Conservation (phyloP, 2,329 filamentous ascomycete genomes). For the Penicillium sp. region DNA sequence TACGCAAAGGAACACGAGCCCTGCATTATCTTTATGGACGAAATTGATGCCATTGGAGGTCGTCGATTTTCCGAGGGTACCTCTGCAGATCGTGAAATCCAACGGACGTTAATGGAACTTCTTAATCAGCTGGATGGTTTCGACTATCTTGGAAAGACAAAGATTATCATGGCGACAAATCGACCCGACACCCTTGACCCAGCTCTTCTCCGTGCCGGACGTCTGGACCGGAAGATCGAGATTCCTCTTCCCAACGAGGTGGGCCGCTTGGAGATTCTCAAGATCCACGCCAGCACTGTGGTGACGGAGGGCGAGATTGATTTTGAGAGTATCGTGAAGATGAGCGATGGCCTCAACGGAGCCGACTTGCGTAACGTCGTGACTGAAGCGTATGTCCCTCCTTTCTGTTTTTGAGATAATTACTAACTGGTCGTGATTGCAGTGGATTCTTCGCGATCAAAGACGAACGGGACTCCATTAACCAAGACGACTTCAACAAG, state of each 20-base stretch:
- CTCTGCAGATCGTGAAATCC: constrained; percentile 95
- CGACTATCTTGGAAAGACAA: constrained; percentile 98
- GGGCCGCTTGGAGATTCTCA: constrained; percentile 90
- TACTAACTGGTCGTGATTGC: constrained; percentile 20
- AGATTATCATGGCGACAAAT: constrained; percentile 99
- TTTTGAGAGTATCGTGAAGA: constrained; percentile 99
- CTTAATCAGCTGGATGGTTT: constrained; percentile 98
- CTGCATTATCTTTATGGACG: constrained; percentile 99
- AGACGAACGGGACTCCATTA: constrained; percentile 92
- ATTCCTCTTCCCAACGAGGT: constrained; percentile 97
- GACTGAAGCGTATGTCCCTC: constrained; percentile 80
- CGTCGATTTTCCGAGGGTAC: constrained; percentile 96
- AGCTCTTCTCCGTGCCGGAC: constrained; percentile 77
- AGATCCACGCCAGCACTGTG: constrained; percentile 89
- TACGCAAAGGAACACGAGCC: constrained; percentile 99
- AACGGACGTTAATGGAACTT: constrained; percentile 96
- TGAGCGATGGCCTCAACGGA: constrained; percentile 97
- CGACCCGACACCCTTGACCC: constrained; percentile 93
- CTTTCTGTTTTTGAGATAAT: constrained; percentile 4
- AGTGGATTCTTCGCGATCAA: constrained; percentile 97
- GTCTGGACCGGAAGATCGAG: constrained; percentile 85
- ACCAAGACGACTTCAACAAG: constrained; percentile 99
- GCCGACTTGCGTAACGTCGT: constrained; percentile 97
- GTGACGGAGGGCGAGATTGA: constrained; percentile 92
- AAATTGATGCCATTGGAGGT: constrained; percentile 98